Evolutionary conservation across 2,329 filamentous ascomycete genomes (phyloP), one percentile per base, ranked within the genome.

Genomic region (Pseudopyricularia javanii): DNA sequence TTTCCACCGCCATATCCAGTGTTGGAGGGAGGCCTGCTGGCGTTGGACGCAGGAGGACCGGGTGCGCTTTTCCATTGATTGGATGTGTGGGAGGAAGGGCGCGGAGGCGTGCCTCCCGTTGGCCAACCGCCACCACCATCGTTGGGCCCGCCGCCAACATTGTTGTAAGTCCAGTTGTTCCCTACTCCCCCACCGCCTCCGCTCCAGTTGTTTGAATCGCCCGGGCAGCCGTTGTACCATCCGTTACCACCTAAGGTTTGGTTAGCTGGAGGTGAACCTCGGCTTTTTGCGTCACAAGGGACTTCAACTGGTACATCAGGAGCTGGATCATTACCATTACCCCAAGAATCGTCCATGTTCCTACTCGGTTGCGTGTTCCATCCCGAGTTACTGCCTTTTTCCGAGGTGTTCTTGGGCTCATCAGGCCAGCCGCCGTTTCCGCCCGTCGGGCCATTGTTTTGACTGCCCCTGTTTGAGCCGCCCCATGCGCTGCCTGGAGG

Each of bases 401-500:
- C 49, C 2, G 49, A 43, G 11, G 34, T 30, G 30, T 51, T 51
- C 20, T 26, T 22, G 2, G 30, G 30, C 30, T 24, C 22, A 43
- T 45, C n/a, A n/a, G 30, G 17, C 43, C 47, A 48, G 35, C 54
- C 53, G 14, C 37, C 50, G 35, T 55, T 53, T 26, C 37, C 50
- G 34, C 57, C 32, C 24, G 48, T 15, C n/a, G 17, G 22, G 47
- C 30, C 17, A 20, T 34, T 20, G 11, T 50, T 50, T 11, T 35
- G 33, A 3, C 28, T 20, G 12, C 30, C 48, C 24, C 17, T 43
- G 17, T 43, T 43, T 14, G 37, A 43, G 37, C 49, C 17, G 49
- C 6, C 49, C 49, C 49, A 51, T 17, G n/a, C 32, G 32, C 20
- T 51, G 32, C n/a, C 14, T 15, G 7, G 26, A 28, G 47, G 24